These are phyloP conservation scores for Silene coronaria DNA, from an alignment of 179 eudicot species.

Conservation along the genomic window DNA sequence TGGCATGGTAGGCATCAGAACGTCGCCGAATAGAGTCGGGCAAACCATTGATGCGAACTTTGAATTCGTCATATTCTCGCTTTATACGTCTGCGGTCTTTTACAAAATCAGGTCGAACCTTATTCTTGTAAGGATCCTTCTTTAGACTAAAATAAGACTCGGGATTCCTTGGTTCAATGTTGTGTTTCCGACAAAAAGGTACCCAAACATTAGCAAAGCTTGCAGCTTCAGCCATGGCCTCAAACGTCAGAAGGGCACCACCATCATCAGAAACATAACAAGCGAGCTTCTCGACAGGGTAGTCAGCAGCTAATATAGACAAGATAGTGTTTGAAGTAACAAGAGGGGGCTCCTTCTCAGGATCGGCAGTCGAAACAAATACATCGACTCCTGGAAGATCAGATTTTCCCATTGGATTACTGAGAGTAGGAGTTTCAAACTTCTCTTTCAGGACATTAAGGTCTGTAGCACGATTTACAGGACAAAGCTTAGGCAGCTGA, in stretches of 20 bases:
- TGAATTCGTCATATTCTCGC: conserved; percentile 87
- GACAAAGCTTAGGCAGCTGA: conserved; percentile 78
- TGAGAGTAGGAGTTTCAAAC: conserved; percentile 61
- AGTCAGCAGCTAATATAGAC: conserved; percentile 75
- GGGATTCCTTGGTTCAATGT: conserved; percentile 87
- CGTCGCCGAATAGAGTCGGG: conserved; percentile 82
- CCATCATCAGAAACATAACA: conserved; percentile 96
- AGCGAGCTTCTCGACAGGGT: conserved; percentile 86
- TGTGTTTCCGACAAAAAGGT: conserved; percentile 85
- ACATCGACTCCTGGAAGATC: conserved; percentile 86
- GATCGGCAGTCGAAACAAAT: conserved; percentile 93
- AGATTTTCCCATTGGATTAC: conserved; percentile 80
- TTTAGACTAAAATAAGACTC: conserved; percentile 66
- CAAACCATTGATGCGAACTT: conserved; percentile 77
- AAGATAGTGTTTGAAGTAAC: conserved; percentile 83
- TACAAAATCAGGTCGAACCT: conserved; percentile 73
- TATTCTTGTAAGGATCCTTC: conserved; percentile 77
- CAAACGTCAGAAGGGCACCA: conserved; percentile 88
- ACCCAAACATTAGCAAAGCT: conserved; percentile 85
- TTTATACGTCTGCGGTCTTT: conserved; percentile 83
- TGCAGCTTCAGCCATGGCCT: conserved; percentile 96
- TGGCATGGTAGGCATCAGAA: conserved; percentile 86
- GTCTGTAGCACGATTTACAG: conserved; percentile 83
- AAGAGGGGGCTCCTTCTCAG: conserved; percentile 95
- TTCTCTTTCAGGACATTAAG: conserved; percentile 73